Evolutionary conservation across 192 early-diverging fungal genomes (phyloP), one percentile per base, ranked within the genome.

Genomic region (Rhizophagus prolifer): DNA sequence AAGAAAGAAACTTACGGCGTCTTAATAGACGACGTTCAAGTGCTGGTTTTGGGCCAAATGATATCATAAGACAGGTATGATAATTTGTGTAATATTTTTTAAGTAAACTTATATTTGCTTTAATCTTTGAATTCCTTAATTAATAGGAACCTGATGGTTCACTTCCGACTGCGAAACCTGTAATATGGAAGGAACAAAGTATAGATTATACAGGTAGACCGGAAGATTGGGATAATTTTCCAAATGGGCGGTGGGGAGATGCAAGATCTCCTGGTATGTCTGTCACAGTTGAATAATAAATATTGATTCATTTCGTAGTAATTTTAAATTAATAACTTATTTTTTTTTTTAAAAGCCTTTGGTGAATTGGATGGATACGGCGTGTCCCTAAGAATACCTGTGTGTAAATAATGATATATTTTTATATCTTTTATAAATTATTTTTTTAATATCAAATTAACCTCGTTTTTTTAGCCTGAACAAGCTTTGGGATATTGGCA

Each of bases 181-280:
- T 99, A 79, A 97, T 98, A 77, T 99, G 97, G 97, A 91, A 92
- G 81, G 97, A 99, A 89, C 91, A 95, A 68, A 90, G 92, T 58
- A 88, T 91, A 78, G 93, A 91, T 82, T 98, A 99, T 88, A 91
- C 97, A 76, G 79, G 87, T 19, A 87, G 92, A 44, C 94, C 94
- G 16, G 92, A 93, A 54, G 83, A 88, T 63, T 92, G 91, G 90
- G 96, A 99, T 84, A 96, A 99, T 61, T 99, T 97, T 81, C 97
- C 96, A 23, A 99, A 99, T 78, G 97, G 97, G 36, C 92, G 97
- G 36, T 99, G 96, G 97, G 97, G 97, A 36, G 96, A 99, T 78
- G 90, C 97, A 44, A 86, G 95, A 41, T 99, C 96, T 12, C 95
- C 96, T 10, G 84, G 86, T 86, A 84, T 46, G 59, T 30, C n/a